Base-by-base conservation (phyloP, 306 rosid genomes). In the Vigna radiata region DNA sequence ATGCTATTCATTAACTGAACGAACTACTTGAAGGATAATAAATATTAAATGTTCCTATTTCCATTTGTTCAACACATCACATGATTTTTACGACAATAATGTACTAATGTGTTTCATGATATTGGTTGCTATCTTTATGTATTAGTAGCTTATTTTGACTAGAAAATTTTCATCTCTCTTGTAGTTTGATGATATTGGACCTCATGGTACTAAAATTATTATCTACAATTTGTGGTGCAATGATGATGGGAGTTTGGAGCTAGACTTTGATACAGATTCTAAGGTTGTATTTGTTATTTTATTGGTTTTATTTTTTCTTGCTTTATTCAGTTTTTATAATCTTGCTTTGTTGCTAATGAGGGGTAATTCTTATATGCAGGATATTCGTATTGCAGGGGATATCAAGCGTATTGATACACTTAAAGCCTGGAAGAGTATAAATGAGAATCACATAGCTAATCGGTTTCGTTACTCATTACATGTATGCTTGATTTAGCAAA, bases 131-230 rank as follows among this genome's bases (percentile, higher is more conserved):
- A 19, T 72, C 56, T 18, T 68, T 50, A 55, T 81, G 15, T 43
- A 18, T 46, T 36, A 29, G 61, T 56, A 49, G 43, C 66, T 52
- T 76, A 21, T 62, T 82, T 18, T 18, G 50, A 72, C 70, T 64
- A 39, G 27, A 25, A 25, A 25, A 25, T 83, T 65, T 71, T 63
- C 37, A 9, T 69, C 41, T 73, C 18, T 54, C 62, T 70, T 85
- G 52, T 89, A 95, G 99, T 92, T 92, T 88, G 81, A 88, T 56
- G 88, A 90, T 81, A 86, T 92, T 77, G 97, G 97, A 77, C 60
- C 89, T 77, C 93, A 88, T 60, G 99, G 99, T 18, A 95, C 99
- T 54, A 95, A 95, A 84, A 96, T 90, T 77, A 82, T 95, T 48
- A 68, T 95, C 83, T 95, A 89, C 79, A 95, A 92, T 80, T 89